Evolutionary conservation across 768 basidiomycete species (phyloP).

Genomic region (Mycena olivaceomarginata): DNA sequence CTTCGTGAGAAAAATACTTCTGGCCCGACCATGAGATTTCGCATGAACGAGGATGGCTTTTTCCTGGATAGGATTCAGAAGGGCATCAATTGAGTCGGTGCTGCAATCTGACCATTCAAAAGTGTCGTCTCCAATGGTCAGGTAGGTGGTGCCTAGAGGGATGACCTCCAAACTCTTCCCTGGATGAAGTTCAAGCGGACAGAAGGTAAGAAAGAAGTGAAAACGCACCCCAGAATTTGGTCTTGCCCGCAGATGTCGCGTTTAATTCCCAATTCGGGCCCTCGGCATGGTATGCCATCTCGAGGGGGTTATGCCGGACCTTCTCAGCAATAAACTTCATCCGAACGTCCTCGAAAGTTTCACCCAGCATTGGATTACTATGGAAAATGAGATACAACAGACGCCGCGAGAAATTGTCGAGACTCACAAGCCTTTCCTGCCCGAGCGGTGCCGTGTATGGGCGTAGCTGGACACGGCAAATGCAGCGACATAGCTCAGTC

Average conservation of each 20-base stretch:
- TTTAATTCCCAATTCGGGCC: constrained; percentile 85
- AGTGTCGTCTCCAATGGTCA: constrained; percentile 79
- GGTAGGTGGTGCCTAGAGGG: constrained; percentile 81
- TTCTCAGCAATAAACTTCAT: constrained; percentile 93
- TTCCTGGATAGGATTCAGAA: constrained; percentile 69
- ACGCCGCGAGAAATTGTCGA: constrained; percentile 9
- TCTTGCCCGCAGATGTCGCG: constrained; percentile 88
- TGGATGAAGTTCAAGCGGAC: constrained; percentile 53
- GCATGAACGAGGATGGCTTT: constrained; percentile 91
- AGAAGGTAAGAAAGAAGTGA: constrained; percentile 25
- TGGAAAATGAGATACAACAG: constrained; percentile 33
- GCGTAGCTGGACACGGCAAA: constrained; percentile 92
- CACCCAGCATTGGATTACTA: constrained; percentile 92
- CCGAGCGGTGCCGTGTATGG: constrained; percentile 86
- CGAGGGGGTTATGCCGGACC: constrained; percentile 88
- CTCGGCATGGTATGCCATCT: constrained; percentile 91
- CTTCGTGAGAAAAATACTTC: constrained; percentile 92
- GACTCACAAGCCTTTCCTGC: constrained; percentile 91
- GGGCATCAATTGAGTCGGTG: constrained; percentile 8
- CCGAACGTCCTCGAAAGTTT: constrained; percentile 90
- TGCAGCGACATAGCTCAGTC: constrained; percentile 86
- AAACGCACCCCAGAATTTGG: constrained; percentile 91
- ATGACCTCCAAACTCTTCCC: constrained; percentile 95
- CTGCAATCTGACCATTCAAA: constrained; percentile 78
- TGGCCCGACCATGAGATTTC: constrained; percentile 94